Conservation (phyloP, 2,329 filamentous ascomycete genomes). For the Leptographium procerum region DNA sequence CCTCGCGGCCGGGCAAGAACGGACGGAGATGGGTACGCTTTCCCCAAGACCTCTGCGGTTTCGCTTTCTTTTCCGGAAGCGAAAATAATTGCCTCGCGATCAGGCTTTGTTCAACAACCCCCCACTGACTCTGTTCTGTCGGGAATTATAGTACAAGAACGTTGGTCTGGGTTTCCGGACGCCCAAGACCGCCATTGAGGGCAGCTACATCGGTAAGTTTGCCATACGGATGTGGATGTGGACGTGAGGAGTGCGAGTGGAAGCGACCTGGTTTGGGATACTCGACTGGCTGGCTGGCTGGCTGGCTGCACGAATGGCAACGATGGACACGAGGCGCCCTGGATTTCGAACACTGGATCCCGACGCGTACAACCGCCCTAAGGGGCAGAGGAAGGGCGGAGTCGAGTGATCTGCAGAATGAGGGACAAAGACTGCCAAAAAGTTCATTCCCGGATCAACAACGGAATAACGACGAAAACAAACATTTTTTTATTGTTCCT, state of each 20-base stretch:
- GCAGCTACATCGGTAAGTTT: slow-evolving; percentile 92
- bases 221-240: background rate
- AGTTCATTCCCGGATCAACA: too few relatives aligned
- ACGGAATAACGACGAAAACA: too few relatives aligned
- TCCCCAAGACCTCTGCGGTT: background rate
- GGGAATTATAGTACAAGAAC: slow-evolving; percentile 68
- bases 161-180: slow-evolving; percentile 98
- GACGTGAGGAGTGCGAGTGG: background rate
- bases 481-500: too few relatives aligned
- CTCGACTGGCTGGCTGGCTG: too few relatives aligned
- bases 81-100: background rate
- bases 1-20: slow-evolving; percentile 77
- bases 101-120: background rate
- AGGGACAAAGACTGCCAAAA: too few relatives aligned
- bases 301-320: background rate
- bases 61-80: background rate
- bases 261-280: background rate
- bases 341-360: background rate
- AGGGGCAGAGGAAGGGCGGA: background rate
- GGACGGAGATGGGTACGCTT: slow-evolving; percentile 57
- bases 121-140: background rate
- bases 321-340: background rate
- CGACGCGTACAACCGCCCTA: background rate
- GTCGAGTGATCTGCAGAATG: too few relatives aligned
- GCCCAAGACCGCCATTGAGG: slow-evolving; percentile 97